phyloP scores from a whole-genome alignment of 108 stramenopile species.

The Stephanodiscus triporus region DNA sequence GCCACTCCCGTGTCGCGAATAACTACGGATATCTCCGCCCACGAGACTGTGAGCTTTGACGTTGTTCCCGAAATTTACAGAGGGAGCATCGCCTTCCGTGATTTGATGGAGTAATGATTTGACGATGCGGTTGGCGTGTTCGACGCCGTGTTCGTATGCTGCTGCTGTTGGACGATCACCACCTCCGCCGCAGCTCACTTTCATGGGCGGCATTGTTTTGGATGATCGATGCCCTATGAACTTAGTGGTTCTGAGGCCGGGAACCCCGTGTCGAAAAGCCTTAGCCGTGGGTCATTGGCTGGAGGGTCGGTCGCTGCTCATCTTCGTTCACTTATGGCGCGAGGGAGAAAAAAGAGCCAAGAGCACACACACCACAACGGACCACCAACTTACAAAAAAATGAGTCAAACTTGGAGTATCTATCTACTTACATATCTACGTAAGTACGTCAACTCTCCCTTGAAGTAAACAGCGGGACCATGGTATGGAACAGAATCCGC shows the following conservation, averaged over 20 bases:
- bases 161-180: not conserved
- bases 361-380: no score
- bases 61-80: conserved; percentile 54
- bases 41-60: conserved; percentile 9
- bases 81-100: conserved; percentile 70
- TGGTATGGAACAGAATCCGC: conserved; percentile 58
- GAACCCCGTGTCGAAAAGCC: not conserved
- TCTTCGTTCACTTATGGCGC: not conserved
- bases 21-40: conserved; percentile 1
- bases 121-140: conserved; percentile 54
- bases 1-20: not conserved
- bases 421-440: no score
- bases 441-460: not conserved
- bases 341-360: no score
- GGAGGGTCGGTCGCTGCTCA: not conserved
- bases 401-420: no score
- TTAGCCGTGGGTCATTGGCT: not conserved
- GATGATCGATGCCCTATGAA: not conserved
- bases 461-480: conserved; percentile 1
- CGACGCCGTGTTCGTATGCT: conserved; percentile 25
- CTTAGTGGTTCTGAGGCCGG: not conserved
- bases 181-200: not conserved
- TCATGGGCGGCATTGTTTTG: conserved; percentile 11
- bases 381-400: no score
- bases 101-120: conserved; percentile 68